phyloP scores from a whole-genome alignment of 2,329 filamentous ascomycete species.

The Neofusicoccum umdonicola region DNA sequence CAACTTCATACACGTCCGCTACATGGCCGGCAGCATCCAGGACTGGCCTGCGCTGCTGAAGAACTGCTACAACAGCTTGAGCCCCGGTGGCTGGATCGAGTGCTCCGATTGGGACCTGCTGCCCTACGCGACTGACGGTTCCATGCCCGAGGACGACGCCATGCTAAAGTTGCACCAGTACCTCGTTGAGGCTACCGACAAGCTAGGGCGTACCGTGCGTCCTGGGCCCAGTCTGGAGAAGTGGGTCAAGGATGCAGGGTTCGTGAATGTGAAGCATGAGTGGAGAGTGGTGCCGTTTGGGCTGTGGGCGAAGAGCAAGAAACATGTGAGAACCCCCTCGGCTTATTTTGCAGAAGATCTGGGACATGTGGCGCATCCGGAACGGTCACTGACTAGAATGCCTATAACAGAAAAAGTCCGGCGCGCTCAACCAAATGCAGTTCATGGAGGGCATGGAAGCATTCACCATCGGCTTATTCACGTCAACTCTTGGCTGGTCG shows the following conservation, averaged over 20 bases:
- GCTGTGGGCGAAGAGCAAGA: slow-evolving; percentile 24
- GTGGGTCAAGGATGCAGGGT: slow-evolving; percentile 43
- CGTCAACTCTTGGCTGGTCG: slow-evolving; percentile 42
- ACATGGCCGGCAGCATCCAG: slow-evolving; percentile 30
- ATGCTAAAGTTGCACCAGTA: slow-evolving; percentile 5
- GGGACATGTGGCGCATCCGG: not conserved
- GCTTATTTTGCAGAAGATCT: not conserved
- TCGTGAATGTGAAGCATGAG: slow-evolving; percentile 41
- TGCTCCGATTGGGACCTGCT: slow-evolving; percentile 24
- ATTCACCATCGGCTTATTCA: slow-evolving; percentile 43
- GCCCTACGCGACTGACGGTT: slow-evolving; percentile 22
- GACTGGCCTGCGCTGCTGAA: slow-evolving; percentile 30
- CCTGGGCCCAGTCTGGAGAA: slow-evolving; percentile 37
- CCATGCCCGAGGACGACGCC: slow-evolving; percentile 18
- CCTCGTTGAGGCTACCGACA: not conserved
- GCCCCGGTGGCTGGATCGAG: slow-evolving; percentile 22
- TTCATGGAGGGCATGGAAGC: slow-evolving; percentile 44
- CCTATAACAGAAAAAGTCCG: slow-evolving; percentile 19
- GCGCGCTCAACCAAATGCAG: slow-evolving; percentile 36
- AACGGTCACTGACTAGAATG: not conserved
- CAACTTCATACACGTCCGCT: slow-evolving; percentile 32
- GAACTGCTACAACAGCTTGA: not conserved
- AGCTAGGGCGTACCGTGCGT: slow-evolving; percentile 36
- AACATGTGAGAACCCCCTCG: slow-evolving; percentile 10
- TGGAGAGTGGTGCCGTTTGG: slow-evolving; percentile 22